A percentile compares a stretch with the other conserved stretches of the same genome.
phyloP scores from a whole-genome alignment of 2,329 filamentous ascomycete genomes.

The Acrodontium crateriforme region DNA sequence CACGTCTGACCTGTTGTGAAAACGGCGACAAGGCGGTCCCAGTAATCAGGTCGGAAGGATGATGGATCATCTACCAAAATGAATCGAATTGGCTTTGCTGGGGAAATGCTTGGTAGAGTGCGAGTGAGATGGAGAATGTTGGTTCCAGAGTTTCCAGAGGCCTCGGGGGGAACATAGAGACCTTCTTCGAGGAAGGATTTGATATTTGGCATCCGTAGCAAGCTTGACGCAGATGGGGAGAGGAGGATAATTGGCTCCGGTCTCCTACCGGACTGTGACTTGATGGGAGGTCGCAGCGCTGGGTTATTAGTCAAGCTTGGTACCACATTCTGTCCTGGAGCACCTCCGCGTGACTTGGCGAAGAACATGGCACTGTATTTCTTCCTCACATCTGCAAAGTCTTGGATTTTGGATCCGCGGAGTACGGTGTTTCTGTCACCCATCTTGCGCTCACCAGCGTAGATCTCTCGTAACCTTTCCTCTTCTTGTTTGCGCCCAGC shows the following conservation, averaged over 20 bases:
- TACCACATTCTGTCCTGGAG: slow-evolving; percentile 19
- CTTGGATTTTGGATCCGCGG: slow-evolving; percentile 73
- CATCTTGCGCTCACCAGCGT: slow-evolving; percentile 80
- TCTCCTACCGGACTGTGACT: slow-evolving; percentile 29
- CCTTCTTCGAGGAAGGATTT: slow-evolving; percentile 85
- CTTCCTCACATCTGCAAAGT: slow-evolving; percentile 89
- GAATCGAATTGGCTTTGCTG: slow-evolving; percentile 67
- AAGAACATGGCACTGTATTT: slow-evolving; percentile 36
- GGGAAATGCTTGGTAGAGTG: slow-evolving; percentile 54
- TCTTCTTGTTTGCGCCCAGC: slow-evolving; percentile 52
- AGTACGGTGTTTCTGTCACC: slow-evolving; percentile 84
- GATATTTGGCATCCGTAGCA: slow-evolving; percentile 90
- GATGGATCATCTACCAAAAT: slow-evolving; percentile 88
- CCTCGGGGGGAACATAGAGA: slow-evolving; percentile 58
- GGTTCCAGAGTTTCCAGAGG: slow-evolving; percentile 44
- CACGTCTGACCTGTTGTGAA: slow-evolving; percentile 96
- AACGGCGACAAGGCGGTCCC: slow-evolving; percentile 85
- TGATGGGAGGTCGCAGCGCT: slow-evolving; percentile 20
- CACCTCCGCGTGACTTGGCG: slow-evolving; percentile 45
- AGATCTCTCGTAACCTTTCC: slow-evolving; percentile 73
- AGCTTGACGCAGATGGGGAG: slow-evolving; percentile 85
- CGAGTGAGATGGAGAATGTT: slow-evolving; percentile 82
- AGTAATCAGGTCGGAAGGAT: slow-evolving; percentile 96
- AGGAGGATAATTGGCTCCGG: slow-evolving; percentile 87
- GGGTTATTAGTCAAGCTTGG: slow-evolving; percentile 28